These are phyloP conservation scores for Pascua guehoae DNA, from an alignment of 1,284 basidiomycete genomes.

Conservation along the genomic window DNA sequence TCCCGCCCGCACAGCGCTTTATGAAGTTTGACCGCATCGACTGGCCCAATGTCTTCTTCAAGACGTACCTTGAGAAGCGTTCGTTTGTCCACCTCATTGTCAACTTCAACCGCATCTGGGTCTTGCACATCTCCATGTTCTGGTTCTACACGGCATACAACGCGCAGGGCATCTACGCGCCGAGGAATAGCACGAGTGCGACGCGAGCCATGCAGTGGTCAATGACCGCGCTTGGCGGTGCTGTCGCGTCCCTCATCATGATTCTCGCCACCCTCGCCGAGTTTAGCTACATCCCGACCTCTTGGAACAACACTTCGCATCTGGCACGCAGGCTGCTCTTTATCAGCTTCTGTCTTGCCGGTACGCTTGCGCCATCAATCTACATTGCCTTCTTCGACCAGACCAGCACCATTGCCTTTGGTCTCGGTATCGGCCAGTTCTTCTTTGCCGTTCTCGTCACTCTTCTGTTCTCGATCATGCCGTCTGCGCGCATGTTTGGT, in stretches of 20 bases:
- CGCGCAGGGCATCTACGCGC: conserved; percentile 76
- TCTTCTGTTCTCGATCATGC: conserved; percentile 76
- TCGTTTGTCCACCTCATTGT: conserved; percentile 90
- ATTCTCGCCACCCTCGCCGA: conserved; percentile 85
- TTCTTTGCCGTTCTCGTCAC: conserved; percentile 78
- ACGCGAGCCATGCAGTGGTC: conserved; percentile 66
- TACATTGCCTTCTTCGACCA: conserved; percentile 79
- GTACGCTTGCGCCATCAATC: conserved; percentile 84
- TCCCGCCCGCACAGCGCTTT: conserved; percentile 82
- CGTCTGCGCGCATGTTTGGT: conserved; percentile 84
- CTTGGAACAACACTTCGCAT: conserved; percentile 95
- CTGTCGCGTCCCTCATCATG: conserved; percentile 87
- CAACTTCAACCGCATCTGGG: conserved; percentile 98
- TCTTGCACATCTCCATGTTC: conserved; percentile 85
- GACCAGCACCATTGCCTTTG: conserved; percentile 62
- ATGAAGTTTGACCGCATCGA: conserved; percentile 94
- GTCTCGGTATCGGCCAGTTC: conserved; percentile 89
- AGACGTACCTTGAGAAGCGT: conserved; percentile 93
- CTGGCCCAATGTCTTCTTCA: conserved; percentile 92
- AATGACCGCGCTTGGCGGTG: conserved; percentile 82
- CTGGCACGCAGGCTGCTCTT: conserved; percentile 81
- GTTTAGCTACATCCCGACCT: conserved; percentile 92
- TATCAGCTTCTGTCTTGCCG: conserved; percentile 73
- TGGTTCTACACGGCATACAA: conserved; percentile 95
- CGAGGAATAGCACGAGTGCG: conserved; percentile 44